phyloP scores from a whole-genome alignment of 2,329 filamentous ascomycete genomes.

The Neospermospora avenae region DNA sequence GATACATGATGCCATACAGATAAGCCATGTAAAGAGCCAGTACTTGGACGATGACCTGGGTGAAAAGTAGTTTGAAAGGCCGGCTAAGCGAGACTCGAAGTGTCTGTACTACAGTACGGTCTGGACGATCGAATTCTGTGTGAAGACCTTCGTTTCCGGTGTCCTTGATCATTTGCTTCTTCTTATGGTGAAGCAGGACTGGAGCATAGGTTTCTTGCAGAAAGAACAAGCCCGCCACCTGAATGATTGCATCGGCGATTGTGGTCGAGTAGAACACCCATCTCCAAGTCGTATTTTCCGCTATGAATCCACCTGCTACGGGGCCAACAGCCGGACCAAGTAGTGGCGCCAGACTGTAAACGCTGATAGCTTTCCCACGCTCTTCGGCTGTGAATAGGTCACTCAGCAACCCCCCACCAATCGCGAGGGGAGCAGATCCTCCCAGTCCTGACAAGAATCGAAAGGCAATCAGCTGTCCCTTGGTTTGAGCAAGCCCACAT shows the following conservation, averaged over 20 bases:
- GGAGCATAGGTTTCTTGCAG: conserved; percentile 50
- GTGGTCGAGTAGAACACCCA: conserved; percentile 52
- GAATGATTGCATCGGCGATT: conserved; percentile 41
- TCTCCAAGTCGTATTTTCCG: conserved; percentile 46
- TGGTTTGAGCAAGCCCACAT: conserved; percentile 46
- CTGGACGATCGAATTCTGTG: conserved; percentile 49
- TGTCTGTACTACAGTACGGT: conserved; percentile 34
- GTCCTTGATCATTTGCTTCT: conserved; percentile 43
- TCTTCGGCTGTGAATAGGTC: conserved; percentile 48
- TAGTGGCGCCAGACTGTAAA: conserved; percentile 35
- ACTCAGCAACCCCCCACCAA: conserved; percentile 43
- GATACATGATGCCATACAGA: conserved; percentile 52
- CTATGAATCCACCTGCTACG: conserved; percentile 51
- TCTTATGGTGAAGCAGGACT: conserved; percentile 44
- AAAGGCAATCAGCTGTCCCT: conserved; percentile 43
- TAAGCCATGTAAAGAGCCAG: conserved; percentile 51
- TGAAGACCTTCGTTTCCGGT: conserved; percentile 46
- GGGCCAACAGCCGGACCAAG: conserved; percentile 38
- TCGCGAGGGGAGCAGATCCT: conserved; percentile 43
- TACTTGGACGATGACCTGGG: conserved; percentile 52
- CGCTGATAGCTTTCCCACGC: conserved; percentile 41
- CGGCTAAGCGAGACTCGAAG: conserved; percentile 44
- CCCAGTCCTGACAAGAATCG: conserved; percentile 48
- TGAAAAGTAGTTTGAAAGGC: conserved; percentile 46
- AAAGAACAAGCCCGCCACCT: conserved; percentile 43